Conservation (phyloP, 768 basidiomycete genomes). For the Russula olivacea region DNA sequence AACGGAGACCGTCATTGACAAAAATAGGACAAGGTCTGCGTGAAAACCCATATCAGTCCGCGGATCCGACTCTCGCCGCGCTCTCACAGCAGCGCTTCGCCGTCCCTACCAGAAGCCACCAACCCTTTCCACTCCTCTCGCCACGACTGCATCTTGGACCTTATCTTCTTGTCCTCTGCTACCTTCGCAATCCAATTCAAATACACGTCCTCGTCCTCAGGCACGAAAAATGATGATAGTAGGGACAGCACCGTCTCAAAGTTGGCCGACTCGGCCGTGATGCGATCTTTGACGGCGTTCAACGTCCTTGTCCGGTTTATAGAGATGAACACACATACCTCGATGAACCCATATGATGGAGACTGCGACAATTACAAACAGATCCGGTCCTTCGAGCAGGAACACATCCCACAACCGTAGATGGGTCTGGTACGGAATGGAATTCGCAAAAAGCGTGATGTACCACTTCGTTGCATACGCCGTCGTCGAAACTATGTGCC, state of each 20-base stretch:
- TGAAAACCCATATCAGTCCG: conserved; percentile 2
- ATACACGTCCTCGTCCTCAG: conserved; percentile 80
- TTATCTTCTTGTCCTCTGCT: conserved; percentile 56
- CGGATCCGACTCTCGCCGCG: background rate
- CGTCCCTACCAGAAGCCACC: conserved; percentile 58
- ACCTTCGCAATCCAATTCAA: conserved; percentile 73
- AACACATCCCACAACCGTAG: conserved; percentile 93
- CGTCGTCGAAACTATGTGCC: conserved; percentile 86
- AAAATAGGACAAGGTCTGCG: background rate
- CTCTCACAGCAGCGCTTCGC: conserved; percentile 49
- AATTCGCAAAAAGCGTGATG: conserved; percentile 94
- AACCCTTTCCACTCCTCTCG: conserved; percentile 72
- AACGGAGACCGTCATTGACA: background rate
- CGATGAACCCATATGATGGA: conserved; percentile 89
- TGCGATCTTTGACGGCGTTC: conserved; percentile 53
- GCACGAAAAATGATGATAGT: conserved; percentile 91
- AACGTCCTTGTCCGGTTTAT: background rate
- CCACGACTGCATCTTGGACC: conserved; percentile 68
- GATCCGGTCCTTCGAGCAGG: conserved; percentile 82
- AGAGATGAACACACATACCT: conserved; percentile 44
- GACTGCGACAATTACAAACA: conserved; percentile 78
- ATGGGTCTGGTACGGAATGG: conserved; percentile 93
- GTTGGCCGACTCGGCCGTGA: conserved; percentile 66
- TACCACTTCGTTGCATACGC: conserved; percentile 99
- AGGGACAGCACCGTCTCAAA: conserved; percentile 92